phyloP scores from a whole-genome alignment of 495 filamentous ascomycete species.

The Xylaria flabelliformis region DNA sequence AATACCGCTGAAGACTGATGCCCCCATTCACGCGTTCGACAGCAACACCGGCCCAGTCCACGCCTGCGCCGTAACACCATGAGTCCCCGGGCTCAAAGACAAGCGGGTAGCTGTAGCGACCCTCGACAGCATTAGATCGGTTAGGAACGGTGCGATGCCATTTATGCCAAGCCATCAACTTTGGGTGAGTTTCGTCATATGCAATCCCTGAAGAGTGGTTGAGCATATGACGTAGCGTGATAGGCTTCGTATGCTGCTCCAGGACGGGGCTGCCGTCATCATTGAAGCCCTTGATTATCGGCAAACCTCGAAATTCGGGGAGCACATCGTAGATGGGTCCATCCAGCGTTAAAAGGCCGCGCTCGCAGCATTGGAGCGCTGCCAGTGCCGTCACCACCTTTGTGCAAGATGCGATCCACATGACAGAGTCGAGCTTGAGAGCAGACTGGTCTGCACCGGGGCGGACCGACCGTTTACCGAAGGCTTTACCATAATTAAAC shows the following conservation, averaged over 20 bases:
- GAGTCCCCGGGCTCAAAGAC: constrained; percentile 54
- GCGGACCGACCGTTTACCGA: constrained; percentile 26
- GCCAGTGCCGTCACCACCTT: constrained; percentile 30
- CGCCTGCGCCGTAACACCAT: constrained; percentile 55
- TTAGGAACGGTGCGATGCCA: constrained; percentile 29
- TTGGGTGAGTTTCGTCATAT: constrained; percentile 28
- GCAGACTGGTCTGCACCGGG: constrained; percentile 23
- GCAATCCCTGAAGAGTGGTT: constrained; percentile 31
- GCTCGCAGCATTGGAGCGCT: constrained; percentile 26
- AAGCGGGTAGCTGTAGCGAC: constrained; percentile 49
- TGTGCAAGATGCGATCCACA: constrained; percentile 32
- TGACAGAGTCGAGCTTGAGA: constrained; percentile 23
- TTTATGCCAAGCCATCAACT: constrained; percentile 28
- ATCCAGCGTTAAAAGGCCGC: constrained; percentile 26
- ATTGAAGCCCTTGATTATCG: constrained; percentile 25
- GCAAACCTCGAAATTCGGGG: constrained; percentile 17
- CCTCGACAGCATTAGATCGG: constrained; percentile 26
- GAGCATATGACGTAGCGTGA: constrained; percentile 32
- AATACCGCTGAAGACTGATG: constrained; percentile 49
- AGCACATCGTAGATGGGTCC: constrained; percentile 29
- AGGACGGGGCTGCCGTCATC: constrained; percentile 18
- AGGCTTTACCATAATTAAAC: constrained; percentile 21
- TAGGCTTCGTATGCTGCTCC: constrained; percentile 14
- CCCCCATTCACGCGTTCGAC: constrained; percentile 30
- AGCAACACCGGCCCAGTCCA: constrained; percentile 58